Evolutionary conservation across 441 rosid genomes (phyloP), one percentile per base, ranked within the genome.

Genomic region (Cnidoscolus chayamansa): DNA sequence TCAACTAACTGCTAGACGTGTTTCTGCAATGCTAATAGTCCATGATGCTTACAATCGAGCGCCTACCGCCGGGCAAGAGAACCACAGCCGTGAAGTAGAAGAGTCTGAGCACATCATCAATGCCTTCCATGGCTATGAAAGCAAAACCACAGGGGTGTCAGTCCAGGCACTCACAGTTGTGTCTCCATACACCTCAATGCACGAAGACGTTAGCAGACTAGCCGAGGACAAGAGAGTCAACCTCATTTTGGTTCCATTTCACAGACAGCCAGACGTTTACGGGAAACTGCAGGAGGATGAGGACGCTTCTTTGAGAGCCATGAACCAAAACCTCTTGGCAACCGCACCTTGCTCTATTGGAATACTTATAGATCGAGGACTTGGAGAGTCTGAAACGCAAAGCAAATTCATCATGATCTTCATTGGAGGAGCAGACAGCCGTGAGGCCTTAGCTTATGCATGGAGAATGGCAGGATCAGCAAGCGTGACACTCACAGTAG

Each of bases 1-100:
- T 19, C 81, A 87, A 72, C 89, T 89, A 43, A 78, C 82, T 0
- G 88, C 55, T 11, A 81, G 87, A 37, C 84, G 87, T 0, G 74
- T 89, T 47, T 68, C 89, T 8, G 93, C 94, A 1, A 79, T 89
- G 88, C 73, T 91, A 15, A 83, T 91, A 66, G 82, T 88, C 65
- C 90, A 89, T n/a, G 85, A 82, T 30, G 55, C 68, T 6, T 72
- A 63, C 12, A 74, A 70, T 32, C 47, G 13, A 8, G 1, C 47
- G 15, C 3, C 54, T 0, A 25, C 51, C 19, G 0, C 4, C 9
- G 58, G 55, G 32, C 43, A 69, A 10, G 50, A 37, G 19, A 43
- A 59, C 25, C 43, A 35, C 5, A 66, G 35, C 32, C 74, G 73
- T 0, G 84, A 78, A 20, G 62, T 72, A 30, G 82, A 75, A 5